These are phyloP conservation scores for Helicostylum pulchrum DNA, from an alignment of 192 early-diverging fungal species.

Conservation along the genomic window DNA sequence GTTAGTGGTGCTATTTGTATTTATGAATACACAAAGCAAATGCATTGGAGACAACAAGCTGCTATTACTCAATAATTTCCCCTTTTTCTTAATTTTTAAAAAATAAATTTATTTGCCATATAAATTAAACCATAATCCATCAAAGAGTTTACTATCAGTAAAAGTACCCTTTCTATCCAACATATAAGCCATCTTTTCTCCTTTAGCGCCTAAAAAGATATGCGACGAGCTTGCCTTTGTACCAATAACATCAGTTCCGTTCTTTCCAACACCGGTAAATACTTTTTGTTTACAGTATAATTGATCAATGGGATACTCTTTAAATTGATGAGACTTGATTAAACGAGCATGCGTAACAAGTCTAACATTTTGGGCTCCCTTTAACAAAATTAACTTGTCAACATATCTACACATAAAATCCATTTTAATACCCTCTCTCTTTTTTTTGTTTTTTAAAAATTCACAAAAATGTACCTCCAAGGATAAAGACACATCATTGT, in stretches of 20 bases:
- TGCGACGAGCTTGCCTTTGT: constrained; percentile 25
- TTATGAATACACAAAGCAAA: constrained; percentile 53
- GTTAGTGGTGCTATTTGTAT: constrained; percentile 55
- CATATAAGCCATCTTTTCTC: constrained; percentile 36
- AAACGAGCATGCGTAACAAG: constrained; percentile 33
- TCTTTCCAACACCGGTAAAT: constrained; percentile 31
- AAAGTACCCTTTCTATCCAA: constrained; percentile 39
- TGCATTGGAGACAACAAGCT: constrained; percentile 20
- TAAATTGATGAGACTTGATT: constrained; percentile 19
- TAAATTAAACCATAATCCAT: constrained; percentile 31
- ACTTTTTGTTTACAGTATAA: constrained; percentile 27
- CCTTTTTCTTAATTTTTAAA: background rate
- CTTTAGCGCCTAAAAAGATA: constrained; percentile 32
- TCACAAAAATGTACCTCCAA: constrained; percentile 27
- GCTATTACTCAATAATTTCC: no score
- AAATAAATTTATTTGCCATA: background rate
- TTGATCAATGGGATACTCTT: constrained; percentile 24
- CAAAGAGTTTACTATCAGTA: constrained; percentile 41
- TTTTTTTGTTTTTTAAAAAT: no score
- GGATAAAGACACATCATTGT: constrained; percentile 38
- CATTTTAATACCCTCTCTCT: no score
- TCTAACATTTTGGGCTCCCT: constrained; percentile 20
- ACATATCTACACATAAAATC: constrained; percentile 28
- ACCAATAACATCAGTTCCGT: constrained; percentile 29
- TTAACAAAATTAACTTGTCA: constrained; percentile 28